Evolutionary conservation across 768 basidiomycete genomes (phyloP).

Genomic region (Pluteus cervinus): DNA sequence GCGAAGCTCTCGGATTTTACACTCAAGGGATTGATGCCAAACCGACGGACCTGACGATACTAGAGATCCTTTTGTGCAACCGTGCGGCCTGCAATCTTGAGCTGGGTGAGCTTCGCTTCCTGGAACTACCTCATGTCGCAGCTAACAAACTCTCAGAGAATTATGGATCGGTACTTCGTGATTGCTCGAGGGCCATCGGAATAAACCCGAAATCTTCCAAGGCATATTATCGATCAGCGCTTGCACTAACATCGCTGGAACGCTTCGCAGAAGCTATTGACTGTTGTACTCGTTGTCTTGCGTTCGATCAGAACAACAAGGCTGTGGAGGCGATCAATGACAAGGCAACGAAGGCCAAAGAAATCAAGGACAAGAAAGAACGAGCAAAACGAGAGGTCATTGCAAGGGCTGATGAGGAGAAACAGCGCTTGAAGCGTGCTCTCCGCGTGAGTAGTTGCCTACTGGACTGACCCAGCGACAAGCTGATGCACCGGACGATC

Average conservation of each 20-base stretch:
- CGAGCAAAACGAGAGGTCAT: constrained; percentile 43
- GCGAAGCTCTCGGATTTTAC: constrained; percentile 88
- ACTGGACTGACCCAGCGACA: too few relatives aligned
- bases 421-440: constrained; percentile 47
- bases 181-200: constrained; percentile 69
- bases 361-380: constrained; percentile 45
- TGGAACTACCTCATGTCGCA: constrained; percentile 4
- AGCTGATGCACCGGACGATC: too few relatives aligned
- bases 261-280: constrained; percentile 79
- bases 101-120: constrained; percentile 48
- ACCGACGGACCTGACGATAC: constrained; percentile 53
- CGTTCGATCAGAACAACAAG: constrained; percentile 51
- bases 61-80: constrained; percentile 76
- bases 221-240: constrained; percentile 80
- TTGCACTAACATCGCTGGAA: constrained; percentile 70
- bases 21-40: constrained; percentile 84
- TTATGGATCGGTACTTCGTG: constrained; percentile 78
- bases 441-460: constrained; percentile 47
- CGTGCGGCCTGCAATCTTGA: constrained; percentile 92
- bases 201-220: constrained; percentile 68
- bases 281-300: constrained; percentile 65
- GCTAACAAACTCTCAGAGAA: constrained; percentile 52
- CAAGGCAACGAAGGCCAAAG: constrained; percentile 38
- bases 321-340: constrained; percentile 45
- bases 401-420: constrained; percentile 44